Evolutionary conservation across 805 yeast species (phyloP).

Genomic region (Saturnispora zaruensis): DNA sequence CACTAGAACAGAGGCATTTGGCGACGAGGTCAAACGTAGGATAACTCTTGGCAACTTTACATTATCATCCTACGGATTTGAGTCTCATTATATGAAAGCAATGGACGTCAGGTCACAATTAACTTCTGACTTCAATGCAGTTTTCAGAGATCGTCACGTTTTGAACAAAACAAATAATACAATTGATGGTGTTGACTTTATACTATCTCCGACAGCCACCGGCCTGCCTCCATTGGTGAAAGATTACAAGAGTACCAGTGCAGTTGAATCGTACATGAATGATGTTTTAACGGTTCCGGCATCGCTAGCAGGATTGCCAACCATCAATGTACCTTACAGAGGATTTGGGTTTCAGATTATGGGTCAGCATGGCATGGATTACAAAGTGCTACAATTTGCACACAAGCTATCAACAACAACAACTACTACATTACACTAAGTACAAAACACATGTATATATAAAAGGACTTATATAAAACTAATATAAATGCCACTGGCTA

Average conservation of each 20-base stretch:
- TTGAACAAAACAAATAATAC: conserved; percentile 15
- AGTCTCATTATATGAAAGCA: conserved; percentile 72
- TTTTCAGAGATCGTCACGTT: conserved; percentile 48
- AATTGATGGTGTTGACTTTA: conserved; percentile 46
- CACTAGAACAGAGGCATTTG: conserved; percentile 63
- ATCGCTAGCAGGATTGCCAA: conserved; percentile 85
- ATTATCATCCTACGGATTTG: conserved; percentile 62
- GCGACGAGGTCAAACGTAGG: conserved; percentile 76
- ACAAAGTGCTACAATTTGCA: conserved; percentile 39
- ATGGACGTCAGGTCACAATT: conserved; percentile 53
- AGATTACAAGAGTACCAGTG: conserved; percentile 18
- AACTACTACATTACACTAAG: not conserved
- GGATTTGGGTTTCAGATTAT: conserved; percentile 64
- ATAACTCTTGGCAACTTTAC: conserved; percentile 82
- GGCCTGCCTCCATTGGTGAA: conserved; percentile 37
- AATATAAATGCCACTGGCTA: not conserved
- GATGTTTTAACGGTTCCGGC: conserved; percentile 88
- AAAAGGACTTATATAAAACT: not conserved
- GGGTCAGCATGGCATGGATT: conserved; percentile 84
- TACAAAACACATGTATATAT: conserved; percentile 1
- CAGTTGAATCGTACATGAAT: conserved; percentile 60
- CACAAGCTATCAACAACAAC: conserved; percentile 1
- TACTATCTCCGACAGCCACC: conserved; percentile 67
- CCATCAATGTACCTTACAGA: conserved; percentile 63
- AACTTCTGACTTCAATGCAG: conserved; percentile 53